A percentile compares a stretch with the other conserved stretches of the same genome.
Conservation (phyloP, 1,284 basidiomycete genomes). For the Cutaneotrichosporon sp. region DNA sequence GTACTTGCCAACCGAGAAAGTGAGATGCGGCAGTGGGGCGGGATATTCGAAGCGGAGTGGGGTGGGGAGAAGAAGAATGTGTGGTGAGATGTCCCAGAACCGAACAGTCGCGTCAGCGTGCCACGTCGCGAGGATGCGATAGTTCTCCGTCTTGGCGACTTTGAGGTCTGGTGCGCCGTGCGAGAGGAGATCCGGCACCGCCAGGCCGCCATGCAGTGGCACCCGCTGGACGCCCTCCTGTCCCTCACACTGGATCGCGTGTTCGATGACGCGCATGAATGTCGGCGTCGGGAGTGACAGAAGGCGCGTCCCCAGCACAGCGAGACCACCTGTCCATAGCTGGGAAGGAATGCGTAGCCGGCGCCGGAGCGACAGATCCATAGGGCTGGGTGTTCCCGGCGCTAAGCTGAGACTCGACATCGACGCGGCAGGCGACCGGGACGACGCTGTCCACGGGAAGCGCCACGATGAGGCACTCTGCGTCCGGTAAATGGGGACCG, state of each 20-base stretch:
- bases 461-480: conserved; percentile 29
- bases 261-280: conserved; percentile 45
- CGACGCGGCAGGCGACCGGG: neutral
- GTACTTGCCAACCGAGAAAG: conserved; percentile 57
- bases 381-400: neutral
- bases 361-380: conserved; percentile 10
- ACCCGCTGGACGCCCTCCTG: conserved; percentile 27
- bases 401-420: neutral
- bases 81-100: conserved; percentile 57
- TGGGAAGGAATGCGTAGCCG: conserved; percentile 38
- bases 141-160: conserved; percentile 54
- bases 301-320: conserved; percentile 41
- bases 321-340: conserved; percentile 40
- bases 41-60: conserved; percentile 57
- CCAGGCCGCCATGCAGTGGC: conserved; percentile 43
- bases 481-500: neutral
- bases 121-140: conserved; percentile 62
- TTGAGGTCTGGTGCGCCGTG: conserved; percentile 43
- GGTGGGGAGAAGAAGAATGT: conserved; percentile 56
- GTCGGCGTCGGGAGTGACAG: conserved; percentile 37
- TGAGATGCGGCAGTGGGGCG: conserved; percentile 58
- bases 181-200: conserved; percentile 43
- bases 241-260: conserved; percentile 16
- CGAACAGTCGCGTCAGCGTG: conserved; percentile 61
- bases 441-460: conserved; percentile 39